Conservation (phyloP, 1,139 yeast genomes). For the Candida smagusa region DNA sequence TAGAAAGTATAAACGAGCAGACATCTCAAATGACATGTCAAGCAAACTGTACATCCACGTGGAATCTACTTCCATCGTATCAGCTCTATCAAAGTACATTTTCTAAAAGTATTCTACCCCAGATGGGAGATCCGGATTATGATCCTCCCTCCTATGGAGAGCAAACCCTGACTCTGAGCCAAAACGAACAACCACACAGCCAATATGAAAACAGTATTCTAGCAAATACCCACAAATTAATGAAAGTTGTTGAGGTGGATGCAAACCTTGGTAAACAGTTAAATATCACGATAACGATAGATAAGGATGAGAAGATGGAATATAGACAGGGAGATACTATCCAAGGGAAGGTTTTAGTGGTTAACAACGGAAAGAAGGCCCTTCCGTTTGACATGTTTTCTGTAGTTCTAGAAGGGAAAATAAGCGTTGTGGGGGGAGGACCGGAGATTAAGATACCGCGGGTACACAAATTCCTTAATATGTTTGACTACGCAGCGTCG, state of each 20-base stretch:
- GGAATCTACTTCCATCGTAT: conserved; percentile 27
- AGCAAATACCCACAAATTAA: conserved; percentile 23
- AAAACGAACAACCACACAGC: conserved; percentile 1
- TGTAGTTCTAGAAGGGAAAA: conserved; percentile 55
- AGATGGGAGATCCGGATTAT: conserved; percentile 16
- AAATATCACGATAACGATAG: conserved; percentile 14
- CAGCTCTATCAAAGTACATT: conserved; percentile 25
- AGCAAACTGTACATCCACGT: conserved; percentile 12
- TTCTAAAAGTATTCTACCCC: conserved; percentile 23
- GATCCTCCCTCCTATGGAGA: conserved; percentile 23
- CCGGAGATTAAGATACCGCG: conserved; percentile 11
- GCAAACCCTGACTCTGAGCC: too few relatives aligned
- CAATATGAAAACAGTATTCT: conserved; percentile 26
- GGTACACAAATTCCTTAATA: conserved; percentile 23
- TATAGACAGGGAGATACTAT: conserved; percentile 24
- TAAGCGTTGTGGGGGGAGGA: conserved; percentile 11
- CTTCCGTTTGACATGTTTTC: conserved; percentile 56
- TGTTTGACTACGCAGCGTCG: conserved; percentile 28
- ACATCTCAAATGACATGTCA: too few relatives aligned
- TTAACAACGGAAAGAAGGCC: conserved; percentile 36
- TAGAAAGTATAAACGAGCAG: too few relatives aligned
- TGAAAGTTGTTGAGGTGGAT: conserved; percentile 15
- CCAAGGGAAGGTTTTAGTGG: conserved; percentile 50
- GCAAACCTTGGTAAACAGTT: conserved; percentile 13
- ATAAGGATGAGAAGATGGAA: conserved; percentile 16